Evolutionary conservation across 192 early-diverging fungal species (phyloP), one percentile per base, ranked within the genome.

Genomic region (Linderina pennispora): DNA sequence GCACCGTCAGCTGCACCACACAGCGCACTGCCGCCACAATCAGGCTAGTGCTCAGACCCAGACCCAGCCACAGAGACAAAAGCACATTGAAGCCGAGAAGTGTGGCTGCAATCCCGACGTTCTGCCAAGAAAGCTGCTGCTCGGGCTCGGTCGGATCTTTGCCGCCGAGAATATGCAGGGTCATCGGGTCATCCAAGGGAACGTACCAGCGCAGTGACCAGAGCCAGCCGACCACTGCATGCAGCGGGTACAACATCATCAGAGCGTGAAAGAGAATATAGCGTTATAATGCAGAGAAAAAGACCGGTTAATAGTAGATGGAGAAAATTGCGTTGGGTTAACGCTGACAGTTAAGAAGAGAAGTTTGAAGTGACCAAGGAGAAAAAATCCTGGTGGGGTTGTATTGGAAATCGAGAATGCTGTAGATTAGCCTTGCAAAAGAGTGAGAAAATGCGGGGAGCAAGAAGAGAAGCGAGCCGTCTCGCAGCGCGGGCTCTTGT

Each of bases 1-100:
- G 81, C 16, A 86, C 40, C 2, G 82, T 81, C 25, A 94, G 70
- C 50, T 94, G 91, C 15, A 84, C 68, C 19, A 90, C 55, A 52
- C 85, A 89, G 16, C 89, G 79, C 39, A 81, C 41, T 0, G 87
- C 73, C 5, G 85, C 71, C 5, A 91, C 62, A 10, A 87, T 60
- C 8, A 94, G 53, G 2, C 78, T 79, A n/a, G 38, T 57, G 53
- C 80, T 80, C 5, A 94, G 49, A 2, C 80, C 76, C 16, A 90
- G 73, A 1, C 84, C 80, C 15, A 94, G 62, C 33, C 54, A 62
- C n/a, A 76, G 25, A 1, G 84, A 87, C 17, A 87, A 58, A 2
- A 43, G 40, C 40, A 77, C 78, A 43, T 85, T 84, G 38, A 77
- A 41, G 15, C 80, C 36, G 19, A 86, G 63, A 19, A 84, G 73